phyloP scores from a whole-genome alignment of 805 yeast species.

The Cyberlindnera samutprakarnensis region DNA sequence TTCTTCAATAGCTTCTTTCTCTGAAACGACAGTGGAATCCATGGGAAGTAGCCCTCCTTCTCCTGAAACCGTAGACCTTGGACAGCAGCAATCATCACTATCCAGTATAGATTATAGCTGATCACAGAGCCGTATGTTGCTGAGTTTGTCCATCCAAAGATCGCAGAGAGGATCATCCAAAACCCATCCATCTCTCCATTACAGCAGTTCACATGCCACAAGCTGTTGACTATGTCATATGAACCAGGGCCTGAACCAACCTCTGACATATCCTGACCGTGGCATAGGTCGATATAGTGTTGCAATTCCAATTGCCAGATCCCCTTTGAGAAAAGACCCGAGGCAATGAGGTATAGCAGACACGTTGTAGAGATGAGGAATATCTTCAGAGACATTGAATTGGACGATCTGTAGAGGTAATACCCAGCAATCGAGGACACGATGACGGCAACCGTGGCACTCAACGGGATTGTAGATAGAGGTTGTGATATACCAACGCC shows the following conservation, averaged over 20 bases:
- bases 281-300: constrained; percentile 61
- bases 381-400: constrained; percentile 64
- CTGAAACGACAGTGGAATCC: constrained; percentile 57
- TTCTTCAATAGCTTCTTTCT: constrained; percentile 40
- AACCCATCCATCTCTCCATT: constrained; percentile 88
- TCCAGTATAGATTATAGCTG: constrained; percentile 71
- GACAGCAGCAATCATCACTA: constrained; percentile 35
- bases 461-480: constrained; percentile 52
- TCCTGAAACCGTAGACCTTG: constrained; percentile 44
- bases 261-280: constrained; percentile 81
- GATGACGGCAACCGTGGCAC: constrained; percentile 50
- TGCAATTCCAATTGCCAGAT: constrained; percentile 88
- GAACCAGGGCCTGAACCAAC: constrained; percentile 92
- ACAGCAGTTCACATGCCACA: constrained; percentile 96
- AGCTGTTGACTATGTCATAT: constrained; percentile 67
- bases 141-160: constrained; percentile 90
- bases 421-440: constrained; percentile 60
- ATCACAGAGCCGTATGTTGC: constrained; percentile 86
- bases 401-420: constrained; percentile 69
- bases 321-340: constrained; percentile 81
- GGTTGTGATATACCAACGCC: constrained; percentile 80
- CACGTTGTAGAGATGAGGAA: constrained; percentile 73
- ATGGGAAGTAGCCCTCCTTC: constrained; percentile 49
- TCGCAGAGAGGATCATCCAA: constrained; percentile 87
- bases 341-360: constrained; percentile 75